Evolutionary conservation across 192 early-diverging fungal genomes (phyloP).

Genomic region (Cetraspora pellucida): DNA sequence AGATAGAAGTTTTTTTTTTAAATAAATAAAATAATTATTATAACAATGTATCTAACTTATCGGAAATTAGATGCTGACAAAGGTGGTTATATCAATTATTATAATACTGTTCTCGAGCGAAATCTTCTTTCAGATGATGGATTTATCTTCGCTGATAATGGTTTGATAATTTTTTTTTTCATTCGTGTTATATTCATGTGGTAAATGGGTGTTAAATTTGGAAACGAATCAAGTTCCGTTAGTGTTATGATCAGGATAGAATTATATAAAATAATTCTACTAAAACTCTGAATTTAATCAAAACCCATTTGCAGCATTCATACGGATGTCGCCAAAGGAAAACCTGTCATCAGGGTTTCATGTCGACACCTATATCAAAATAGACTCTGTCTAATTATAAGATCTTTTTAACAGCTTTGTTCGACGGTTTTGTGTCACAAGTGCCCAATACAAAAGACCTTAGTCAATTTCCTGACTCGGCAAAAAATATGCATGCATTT

Average conservation of each 20-base stretch:
- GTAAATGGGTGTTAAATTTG: neutral
- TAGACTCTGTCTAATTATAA: too few relatives aligned
- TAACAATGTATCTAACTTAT: neutral
- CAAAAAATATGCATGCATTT: slow-evolving; percentile 49
- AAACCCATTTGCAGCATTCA: too few relatives aligned
- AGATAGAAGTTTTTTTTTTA: slow-evolving; percentile 1
- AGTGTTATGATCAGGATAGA: too few relatives aligned
- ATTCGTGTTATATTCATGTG: neutral
- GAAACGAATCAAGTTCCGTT: neutral
- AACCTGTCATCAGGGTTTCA: too few relatives aligned
- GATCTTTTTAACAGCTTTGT: too few relatives aligned
- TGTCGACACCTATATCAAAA: too few relatives aligned
- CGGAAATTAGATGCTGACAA: slow-evolving; percentile 68
- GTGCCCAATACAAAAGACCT: too few relatives aligned
- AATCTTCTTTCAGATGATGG: slow-evolving; percentile 58
- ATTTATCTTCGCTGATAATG: slow-evolving; percentile 70
- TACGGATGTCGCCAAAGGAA: too few relatives aligned
- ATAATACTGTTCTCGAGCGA: slow-evolving; percentile 63
- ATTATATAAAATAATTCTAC: too few relatives aligned
- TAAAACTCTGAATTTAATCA: too few relatives aligned
- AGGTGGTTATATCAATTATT: slow-evolving; percentile 64
- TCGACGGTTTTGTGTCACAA: too few relatives aligned
- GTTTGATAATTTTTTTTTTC: slow-evolving; percentile 22
- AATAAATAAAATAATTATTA: neutral
- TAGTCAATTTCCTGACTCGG: neutral